A percentile compares a stretch with the other conserved stretches of the same genome.
Conservation (phyloP, 2,329 filamentous ascomycete species). For the Mollisiaceae sp. region DNA sequence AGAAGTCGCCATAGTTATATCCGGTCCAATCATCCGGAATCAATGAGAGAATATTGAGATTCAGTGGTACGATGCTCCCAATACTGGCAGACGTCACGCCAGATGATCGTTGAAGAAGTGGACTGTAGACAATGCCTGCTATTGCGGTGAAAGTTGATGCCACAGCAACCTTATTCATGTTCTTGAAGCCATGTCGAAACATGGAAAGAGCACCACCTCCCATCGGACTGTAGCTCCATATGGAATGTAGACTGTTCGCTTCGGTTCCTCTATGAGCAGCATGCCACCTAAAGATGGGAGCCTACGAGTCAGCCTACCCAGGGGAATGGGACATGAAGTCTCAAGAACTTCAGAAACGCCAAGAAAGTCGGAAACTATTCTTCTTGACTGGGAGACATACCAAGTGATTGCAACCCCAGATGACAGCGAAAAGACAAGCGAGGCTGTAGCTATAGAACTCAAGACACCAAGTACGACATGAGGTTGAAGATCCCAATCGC, state of each 20-base stretch:
- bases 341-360: neutral
- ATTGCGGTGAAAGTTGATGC: neutral
- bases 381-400: neutral
- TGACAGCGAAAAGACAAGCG: conserved; percentile 1
- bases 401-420: conserved; percentile 5
- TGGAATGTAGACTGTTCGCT: neutral
- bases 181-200: neutral
- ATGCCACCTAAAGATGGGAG: conserved; percentile 1
- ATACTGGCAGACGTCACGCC: neutral
- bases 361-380: neutral
- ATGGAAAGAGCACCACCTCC: neutral
- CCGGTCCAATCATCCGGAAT: neutral
- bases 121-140: conserved; percentile 7
- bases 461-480: conserved; percentile 7
- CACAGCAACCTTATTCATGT: conserved; percentile 6
- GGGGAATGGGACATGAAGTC: neutral
- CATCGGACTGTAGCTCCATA: conserved; percentile 8
- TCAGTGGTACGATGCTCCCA: neutral
- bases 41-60: neutral
- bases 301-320: neutral
- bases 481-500: neutral
- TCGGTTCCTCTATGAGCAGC: neutral
- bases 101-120: conserved; percentile 1
- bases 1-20: neutral
- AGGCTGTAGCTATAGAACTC: neutral